A percentile compares a stretch with the other conserved stretches of the same genome.
These are phyloP conservation scores for Cucumis melo DNA, from an alignment of 306 rosid species.

Conservation along the genomic window DNA sequence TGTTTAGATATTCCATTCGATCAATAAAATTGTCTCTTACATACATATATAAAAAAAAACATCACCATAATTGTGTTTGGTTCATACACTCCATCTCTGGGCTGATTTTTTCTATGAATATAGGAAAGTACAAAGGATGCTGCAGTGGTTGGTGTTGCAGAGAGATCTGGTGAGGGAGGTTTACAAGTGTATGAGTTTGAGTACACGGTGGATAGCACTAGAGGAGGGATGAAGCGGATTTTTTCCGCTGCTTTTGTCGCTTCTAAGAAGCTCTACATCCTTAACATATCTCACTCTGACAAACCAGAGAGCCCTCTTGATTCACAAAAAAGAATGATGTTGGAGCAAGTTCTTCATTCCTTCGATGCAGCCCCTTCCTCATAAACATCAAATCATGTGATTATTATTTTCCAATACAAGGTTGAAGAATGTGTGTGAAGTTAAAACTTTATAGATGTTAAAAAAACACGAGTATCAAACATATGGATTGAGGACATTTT, in stretches of 20 bases:
- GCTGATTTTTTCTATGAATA: neutral
- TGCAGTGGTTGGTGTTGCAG: slow-evolving; percentile 43
- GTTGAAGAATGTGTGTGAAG: too few species aligned
- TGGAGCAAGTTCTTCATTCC: slow-evolving; percentile 45
- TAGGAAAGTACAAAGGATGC: slow-evolving; percentile 88
- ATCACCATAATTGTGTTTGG: too few species aligned
- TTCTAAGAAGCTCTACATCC: slow-evolving; percentile 75
- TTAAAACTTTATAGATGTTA: too few species aligned
- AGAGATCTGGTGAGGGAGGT: slow-evolving; percentile 57
- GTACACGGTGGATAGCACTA: slow-evolving; percentile 55
- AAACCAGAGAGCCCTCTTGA: slow-evolving; percentile 74
- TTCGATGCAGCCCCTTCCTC: slow-evolving; percentile 26
- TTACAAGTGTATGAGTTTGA: slow-evolving; percentile 71
- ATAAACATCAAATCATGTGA: neutral
- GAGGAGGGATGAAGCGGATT: slow-evolving; percentile 83
- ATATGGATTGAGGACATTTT: too few species aligned
- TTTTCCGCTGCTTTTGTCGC: slow-evolving; percentile 87
- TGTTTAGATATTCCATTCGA: too few species aligned
- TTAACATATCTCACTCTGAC: slow-evolving; percentile 66
- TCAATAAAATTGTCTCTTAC: too few species aligned
- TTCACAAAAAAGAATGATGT: slow-evolving; percentile 19
- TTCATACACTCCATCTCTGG: neutral
- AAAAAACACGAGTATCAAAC: too few species aligned
- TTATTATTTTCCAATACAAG: too few species aligned
- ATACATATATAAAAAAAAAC: too few species aligned